Evolutionary conservation across 202 grass and related monocot genomes (phyloP).

Genomic region (Bolboschoenoplectus hybrid): DNA sequence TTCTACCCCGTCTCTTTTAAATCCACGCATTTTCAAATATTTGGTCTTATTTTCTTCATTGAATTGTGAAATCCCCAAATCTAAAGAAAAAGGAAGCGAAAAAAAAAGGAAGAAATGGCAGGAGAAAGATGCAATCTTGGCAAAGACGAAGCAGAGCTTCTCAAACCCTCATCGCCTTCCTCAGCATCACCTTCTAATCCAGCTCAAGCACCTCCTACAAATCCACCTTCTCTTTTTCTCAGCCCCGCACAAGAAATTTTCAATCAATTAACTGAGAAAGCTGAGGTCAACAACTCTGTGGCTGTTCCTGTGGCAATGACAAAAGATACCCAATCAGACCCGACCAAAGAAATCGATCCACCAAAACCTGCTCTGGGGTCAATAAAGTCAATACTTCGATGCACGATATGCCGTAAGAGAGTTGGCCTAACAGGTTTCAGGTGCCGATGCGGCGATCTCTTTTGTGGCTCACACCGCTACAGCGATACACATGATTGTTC

Average conservation of each 20-base stretch:
- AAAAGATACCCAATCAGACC: background rate
- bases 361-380: background rate
- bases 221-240: slow-evolving; percentile 46
- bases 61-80: slow-evolving; percentile 31
- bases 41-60: slow-evolving; percentile 12
- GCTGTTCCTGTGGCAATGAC: background rate
- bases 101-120: slow-evolving; percentile 29
- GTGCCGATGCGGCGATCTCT: slow-evolving; percentile 44
- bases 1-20: slow-evolving; percentile 24
- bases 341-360: background rate
- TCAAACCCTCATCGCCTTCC: slow-evolving; percentile 48
- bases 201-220: slow-evolving; percentile 38
- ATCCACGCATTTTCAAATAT: background rate
- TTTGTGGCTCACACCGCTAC: slow-evolving; percentile 45
- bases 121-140: slow-evolving; percentile 52
- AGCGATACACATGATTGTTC: slow-evolving; percentile 45
- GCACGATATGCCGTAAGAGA: slow-evolving; percentile 42
- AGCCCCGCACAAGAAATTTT: slow-evolving; percentile 40
- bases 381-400: slow-evolving; percentile 38
- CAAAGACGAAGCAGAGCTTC: slow-evolving; percentile 49
- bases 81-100: slow-evolving; percentile 1
- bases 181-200: slow-evolving; percentile 41
- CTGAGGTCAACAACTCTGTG: slow-evolving; percentile 29
- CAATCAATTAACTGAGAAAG: slow-evolving; percentile 31
- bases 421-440: slow-evolving; percentile 47